phyloP scores from a whole-genome alignment of 805 yeast species.

The Sugiyamaella smithiae region DNA sequence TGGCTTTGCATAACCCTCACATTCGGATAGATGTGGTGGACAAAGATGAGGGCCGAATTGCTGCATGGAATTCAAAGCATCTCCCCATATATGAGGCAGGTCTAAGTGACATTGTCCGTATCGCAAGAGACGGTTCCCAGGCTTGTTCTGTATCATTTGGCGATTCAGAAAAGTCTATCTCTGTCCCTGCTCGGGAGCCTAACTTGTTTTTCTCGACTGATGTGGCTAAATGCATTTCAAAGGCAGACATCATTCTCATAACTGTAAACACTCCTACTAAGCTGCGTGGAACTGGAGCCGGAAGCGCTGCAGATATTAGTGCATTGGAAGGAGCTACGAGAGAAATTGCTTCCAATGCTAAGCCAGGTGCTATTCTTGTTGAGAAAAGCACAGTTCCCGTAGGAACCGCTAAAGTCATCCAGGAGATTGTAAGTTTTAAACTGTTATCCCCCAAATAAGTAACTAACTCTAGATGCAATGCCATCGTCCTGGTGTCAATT shows the following conservation, averaged over 20 bases:
- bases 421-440: slow-evolving; percentile 27
- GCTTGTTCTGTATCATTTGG: not conserved
- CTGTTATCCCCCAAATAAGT: not conserved
- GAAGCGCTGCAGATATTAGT: slow-evolving; percentile 33
- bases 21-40: slow-evolving; percentile 32
- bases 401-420: slow-evolving; percentile 31
- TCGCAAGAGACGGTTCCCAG: slow-evolving; percentile 3
- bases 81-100: slow-evolving; percentile 35
- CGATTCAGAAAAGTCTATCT: not conserved
- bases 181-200: slow-evolving; percentile 1
- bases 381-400: slow-evolving; percentile 34
- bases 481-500: slow-evolving; percentile 28
- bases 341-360: slow-evolving; percentile 30
- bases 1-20: slow-evolving; percentile 28
- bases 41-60: slow-evolving; percentile 29
- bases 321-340: slow-evolving; percentile 32
- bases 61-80: slow-evolving; percentile 32
- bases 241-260: slow-evolving; percentile 33
- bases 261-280: slow-evolving; percentile 34
- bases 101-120: slow-evolving; percentile 30
- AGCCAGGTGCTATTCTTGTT: slow-evolving; percentile 31
- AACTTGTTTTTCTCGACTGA: slow-evolving; percentile 33
- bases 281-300: slow-evolving; percentile 31
- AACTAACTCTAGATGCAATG: not conserved
- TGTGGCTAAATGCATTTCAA: slow-evolving; percentile 28